phyloP scores from a whole-genome alignment of 306 rosid species.

The Carpinus fangiana region DNA sequence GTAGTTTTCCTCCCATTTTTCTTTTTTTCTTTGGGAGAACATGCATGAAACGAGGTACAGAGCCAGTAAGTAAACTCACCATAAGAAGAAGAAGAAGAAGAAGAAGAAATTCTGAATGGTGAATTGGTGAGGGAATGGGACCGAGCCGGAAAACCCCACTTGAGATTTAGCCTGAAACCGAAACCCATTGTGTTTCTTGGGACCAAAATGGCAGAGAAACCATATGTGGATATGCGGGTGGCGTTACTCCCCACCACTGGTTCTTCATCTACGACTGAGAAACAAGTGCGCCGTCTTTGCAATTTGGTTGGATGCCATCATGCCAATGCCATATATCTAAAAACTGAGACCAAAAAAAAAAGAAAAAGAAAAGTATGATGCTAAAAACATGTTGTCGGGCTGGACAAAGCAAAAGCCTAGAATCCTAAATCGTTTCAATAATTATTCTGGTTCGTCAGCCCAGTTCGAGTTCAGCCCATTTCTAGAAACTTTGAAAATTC shows the following conservation, averaged over 20 bases:
- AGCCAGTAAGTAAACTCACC: constrained; percentile 44
- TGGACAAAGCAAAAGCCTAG: too few relatives aligned
- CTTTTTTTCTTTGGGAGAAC: not conserved
- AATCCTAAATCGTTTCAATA: too few relatives aligned
- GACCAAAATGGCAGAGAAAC: constrained; percentile 31
- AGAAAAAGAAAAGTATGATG: too few relatives aligned
- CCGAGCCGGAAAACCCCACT: constrained; percentile 45
- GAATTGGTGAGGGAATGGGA: constrained; percentile 46
- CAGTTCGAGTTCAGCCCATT: too few relatives aligned
- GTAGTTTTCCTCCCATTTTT: not conserved
- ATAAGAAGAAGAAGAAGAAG: constrained; percentile 59
- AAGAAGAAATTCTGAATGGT: constrained; percentile 49
- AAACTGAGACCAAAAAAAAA: too few relatives aligned
- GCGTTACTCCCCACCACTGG: constrained; percentile 58
- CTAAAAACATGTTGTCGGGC: too few relatives aligned
- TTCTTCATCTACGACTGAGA: constrained; percentile 7
- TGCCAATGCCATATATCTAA: too few relatives aligned
- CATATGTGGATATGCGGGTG: constrained; percentile 15
- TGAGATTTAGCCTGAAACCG: constrained; percentile 59
- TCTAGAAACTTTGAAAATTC: constrained; percentile 1
- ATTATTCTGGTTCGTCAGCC: too few relatives aligned
- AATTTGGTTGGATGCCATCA: too few relatives aligned
- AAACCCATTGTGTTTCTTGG: constrained; percentile 54
- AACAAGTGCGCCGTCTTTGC: not conserved
- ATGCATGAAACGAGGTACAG: not conserved